These are phyloP conservation scores for Pseudogymnoascus sp. DNA, from an alignment of 2,329 filamentous ascomycete genomes.

Conservation along the genomic window DNA sequence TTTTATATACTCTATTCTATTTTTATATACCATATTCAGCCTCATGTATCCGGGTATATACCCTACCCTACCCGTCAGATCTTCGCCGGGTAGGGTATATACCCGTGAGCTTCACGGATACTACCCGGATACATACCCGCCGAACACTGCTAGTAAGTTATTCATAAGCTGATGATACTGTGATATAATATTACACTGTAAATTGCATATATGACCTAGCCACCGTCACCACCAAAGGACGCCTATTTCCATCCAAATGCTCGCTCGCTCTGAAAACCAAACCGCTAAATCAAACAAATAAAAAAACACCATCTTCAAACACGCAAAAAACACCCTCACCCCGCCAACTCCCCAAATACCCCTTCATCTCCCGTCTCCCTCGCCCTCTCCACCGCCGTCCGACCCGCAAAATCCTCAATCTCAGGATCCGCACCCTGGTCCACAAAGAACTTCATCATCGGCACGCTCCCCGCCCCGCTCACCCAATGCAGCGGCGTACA, in stretches of 20 bases:
- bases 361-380: neutral
- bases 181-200: neutral
- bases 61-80: too few relatives aligned
- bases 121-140: too few relatives aligned
- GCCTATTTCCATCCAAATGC: neutral
- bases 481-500: neutral
- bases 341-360: neutral
- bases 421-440: neutral
- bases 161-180: neutral
- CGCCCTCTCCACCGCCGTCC: neutral
- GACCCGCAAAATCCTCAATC: neutral
- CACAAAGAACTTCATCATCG: conserved; percentile 1
- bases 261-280: neutral
- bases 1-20: too few relatives aligned
- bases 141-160: too few relatives aligned
- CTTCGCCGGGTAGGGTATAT: too few relatives aligned
- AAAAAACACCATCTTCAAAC: neutral
- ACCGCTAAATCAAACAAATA: neutral
- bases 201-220: neutral
- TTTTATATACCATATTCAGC: too few relatives aligned
- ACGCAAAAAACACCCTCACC: neutral
- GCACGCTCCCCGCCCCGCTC: neutral
- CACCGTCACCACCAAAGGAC: neutral
- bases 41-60: too few relatives aligned
- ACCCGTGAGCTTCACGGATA: too few relatives aligned